Conservation (phyloP, 2,329 filamentous ascomycete genomes). For the Verticillium isaacii region DNA sequence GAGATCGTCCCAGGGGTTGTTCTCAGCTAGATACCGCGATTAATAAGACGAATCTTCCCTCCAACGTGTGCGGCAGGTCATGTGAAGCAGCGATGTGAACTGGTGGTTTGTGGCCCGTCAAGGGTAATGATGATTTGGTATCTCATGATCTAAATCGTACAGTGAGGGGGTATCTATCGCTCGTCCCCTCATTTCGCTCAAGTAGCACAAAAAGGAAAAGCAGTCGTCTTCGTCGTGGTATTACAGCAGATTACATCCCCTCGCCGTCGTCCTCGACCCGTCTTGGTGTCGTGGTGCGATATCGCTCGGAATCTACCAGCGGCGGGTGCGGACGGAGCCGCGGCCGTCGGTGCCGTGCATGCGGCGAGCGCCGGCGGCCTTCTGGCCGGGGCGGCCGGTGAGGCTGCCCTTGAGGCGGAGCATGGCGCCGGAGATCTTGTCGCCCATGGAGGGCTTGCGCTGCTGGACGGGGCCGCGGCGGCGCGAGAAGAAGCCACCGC, state of each 20-base stretch:
- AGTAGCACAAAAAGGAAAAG: neutral
- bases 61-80: no score
- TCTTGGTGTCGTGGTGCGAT: neutral
- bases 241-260: neutral
- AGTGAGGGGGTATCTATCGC: neutral
- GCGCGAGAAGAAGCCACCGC: conserved; percentile 32
- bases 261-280: neutral
- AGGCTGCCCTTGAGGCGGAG: conserved; percentile 68
- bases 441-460: conserved; percentile 63
- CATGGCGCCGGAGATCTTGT: conserved; percentile 74
- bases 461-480: conserved; percentile 41
- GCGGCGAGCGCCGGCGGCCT: conserved; percentile 69
- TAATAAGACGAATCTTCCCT: neutral
- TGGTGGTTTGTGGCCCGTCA: no score
- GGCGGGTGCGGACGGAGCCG: conserved; percentile 36
- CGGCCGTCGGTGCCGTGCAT: conserved; percentile 73
- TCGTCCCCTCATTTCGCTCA: neutral
- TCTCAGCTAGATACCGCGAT: neutral
- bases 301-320: conserved; percentile 8
- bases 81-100: no score
- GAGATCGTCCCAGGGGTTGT: neutral
- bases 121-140: no score
- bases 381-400: conserved; percentile 56
- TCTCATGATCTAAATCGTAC: neutral
- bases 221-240: neutral